A percentile compares a stretch with the other conserved stretches of the same genome.
Evolutionary conservation across 441 rosid genomes (phyloP).

Genomic region (Raphanus hybrid): DNA sequence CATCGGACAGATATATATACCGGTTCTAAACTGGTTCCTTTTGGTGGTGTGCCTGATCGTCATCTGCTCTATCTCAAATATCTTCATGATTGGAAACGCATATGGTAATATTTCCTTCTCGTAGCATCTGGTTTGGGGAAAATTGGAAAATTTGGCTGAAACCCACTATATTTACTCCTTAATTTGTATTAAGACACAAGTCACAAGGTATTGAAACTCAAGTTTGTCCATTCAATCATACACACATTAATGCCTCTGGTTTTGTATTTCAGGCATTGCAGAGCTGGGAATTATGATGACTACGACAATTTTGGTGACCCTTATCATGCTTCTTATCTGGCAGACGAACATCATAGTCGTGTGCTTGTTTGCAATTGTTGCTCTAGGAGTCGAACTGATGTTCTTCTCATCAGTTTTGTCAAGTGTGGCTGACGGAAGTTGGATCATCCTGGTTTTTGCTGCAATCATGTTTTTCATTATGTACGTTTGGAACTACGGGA

Average conservation of each 20-base stretch:
- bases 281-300: slow-evolving; percentile 98
- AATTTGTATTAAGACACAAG: background rate
- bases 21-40: slow-evolving; percentile 95
- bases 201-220: slow-evolving; percentile 7
- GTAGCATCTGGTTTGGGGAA: slow-evolving; percentile 15
- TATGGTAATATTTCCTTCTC: slow-evolving; percentile 69
- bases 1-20: slow-evolving; percentile 98
- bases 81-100: slow-evolving; percentile 94
- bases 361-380: slow-evolving; percentile 64
- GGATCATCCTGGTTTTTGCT: slow-evolving; percentile 91
- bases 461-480: slow-evolving; percentile 82
- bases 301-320: slow-evolving; percentile 85
- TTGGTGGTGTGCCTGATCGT: slow-evolving; percentile 78
- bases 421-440: slow-evolving; percentile 87
- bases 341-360: slow-evolving; percentile 87
- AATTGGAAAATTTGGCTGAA: slow-evolving; percentile 12
- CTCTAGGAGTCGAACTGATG: slow-evolving; percentile 71
- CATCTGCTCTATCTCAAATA: slow-evolving; percentile 79
- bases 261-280: slow-evolving; percentile 71
- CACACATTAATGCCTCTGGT: slow-evolving; percentile 1
- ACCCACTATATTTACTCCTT: slow-evolving; percentile 6
- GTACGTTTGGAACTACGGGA: slow-evolving; percentile 97
- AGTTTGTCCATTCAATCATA: slow-evolving; percentile 11
- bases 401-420: slow-evolving; percentile 88
- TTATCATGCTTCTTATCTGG: slow-evolving; percentile 99